Evolutionary conservation across 2,329 filamentous ascomycete species (phyloP).

Genomic region (Escovopsis sp.): DNA sequence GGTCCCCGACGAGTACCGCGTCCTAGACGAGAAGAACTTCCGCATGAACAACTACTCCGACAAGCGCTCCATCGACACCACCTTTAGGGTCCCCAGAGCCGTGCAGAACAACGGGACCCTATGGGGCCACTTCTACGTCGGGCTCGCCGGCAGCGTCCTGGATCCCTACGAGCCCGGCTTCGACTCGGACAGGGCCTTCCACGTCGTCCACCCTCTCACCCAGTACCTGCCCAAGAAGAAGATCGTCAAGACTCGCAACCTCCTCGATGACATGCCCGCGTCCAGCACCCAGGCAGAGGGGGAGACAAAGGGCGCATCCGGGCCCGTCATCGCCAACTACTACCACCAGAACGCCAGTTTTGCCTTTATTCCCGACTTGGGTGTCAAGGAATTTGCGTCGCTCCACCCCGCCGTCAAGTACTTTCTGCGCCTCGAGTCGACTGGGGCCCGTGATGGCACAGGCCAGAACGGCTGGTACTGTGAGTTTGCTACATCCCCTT

Average conservation of each 20-base stretch:
- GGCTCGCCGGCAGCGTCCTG: constrained; percentile 56
- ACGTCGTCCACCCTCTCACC: constrained; percentile 74
- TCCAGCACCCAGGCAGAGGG: constrained; percentile 30
- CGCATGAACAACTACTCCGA: constrained; percentile 67
- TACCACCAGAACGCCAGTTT: constrained; percentile 93
- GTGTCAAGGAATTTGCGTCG: constrained; percentile 49
- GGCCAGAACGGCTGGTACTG: constrained; percentile 89
- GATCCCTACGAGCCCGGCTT: constrained; percentile 63
- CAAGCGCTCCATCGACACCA: constrained; percentile 60
- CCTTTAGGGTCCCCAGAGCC: constrained; percentile 58
- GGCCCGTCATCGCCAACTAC: constrained; percentile 62
- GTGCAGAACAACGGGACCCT: constrained; percentile 89
- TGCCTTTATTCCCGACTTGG: constrained; percentile 69
- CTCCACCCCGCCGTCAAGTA: constrained; percentile 62
- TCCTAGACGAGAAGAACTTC: constrained; percentile 71
- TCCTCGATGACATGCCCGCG: constrained; percentile 44
- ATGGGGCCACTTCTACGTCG: constrained; percentile 88
- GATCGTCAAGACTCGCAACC: constrained; percentile 69
- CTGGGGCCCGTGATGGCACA: constrained; percentile 64
- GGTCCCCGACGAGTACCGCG: constrained; percentile 50
- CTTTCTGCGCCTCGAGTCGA: constrained; percentile 66
- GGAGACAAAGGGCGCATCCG: constrained; percentile 27
- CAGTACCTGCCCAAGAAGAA: constrained; percentile 90
- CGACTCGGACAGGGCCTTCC: constrained; percentile 61
- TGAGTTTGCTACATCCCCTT: constrained; percentile 16